Conservation (phyloP, 139 green algal genomes). For the Trebouxia sp. region DNA sequence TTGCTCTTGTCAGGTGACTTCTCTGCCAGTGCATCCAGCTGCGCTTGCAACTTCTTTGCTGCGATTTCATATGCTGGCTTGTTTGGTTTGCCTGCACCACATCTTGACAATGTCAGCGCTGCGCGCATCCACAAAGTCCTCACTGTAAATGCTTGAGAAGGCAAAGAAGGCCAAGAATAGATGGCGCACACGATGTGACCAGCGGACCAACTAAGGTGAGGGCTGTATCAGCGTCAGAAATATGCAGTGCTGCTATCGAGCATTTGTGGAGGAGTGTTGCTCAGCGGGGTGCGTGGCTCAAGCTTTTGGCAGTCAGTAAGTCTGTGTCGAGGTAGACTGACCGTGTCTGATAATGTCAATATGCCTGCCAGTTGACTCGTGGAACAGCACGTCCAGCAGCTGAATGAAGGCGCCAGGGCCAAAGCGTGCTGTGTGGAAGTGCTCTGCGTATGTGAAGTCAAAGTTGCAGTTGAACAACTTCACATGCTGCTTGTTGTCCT, state of each 20-base stretch:
- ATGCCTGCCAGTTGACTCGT: slow-evolving; percentile 25
- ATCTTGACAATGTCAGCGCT: no score
- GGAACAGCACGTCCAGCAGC: slow-evolving; percentile 26
- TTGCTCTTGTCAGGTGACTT: not conserved
- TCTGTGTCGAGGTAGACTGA: not conserved
- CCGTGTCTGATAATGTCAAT: slow-evolving; percentile 29
- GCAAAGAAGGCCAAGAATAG: no score
- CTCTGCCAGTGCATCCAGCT: slow-evolving; percentile 22
- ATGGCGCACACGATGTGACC: no score
- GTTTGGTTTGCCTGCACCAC: slow-evolving; percentile 30
- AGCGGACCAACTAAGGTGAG: no score
- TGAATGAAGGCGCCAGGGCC: slow-evolving; percentile 27
- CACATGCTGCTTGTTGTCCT: slow-evolving; percentile 27
- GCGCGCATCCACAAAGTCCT: no score
- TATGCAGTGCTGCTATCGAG: no score
- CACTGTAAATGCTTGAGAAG: no score
- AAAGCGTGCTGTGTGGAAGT: slow-evolving; percentile 18
- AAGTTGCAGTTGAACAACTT: slow-evolving; percentile 34
- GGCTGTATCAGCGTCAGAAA: no score
- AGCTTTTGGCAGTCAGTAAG: no score
- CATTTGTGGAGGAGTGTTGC: no score
- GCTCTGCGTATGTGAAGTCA: slow-evolving; percentile 29
- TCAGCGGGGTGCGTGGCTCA: no score
- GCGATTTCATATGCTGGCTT: slow-evolving; percentile 31
- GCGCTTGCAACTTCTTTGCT: slow-evolving; percentile 23